Evolutionary conservation across 2,329 filamentous ascomycete genomes (phyloP).

Genomic region (Aspergillus fumigatus): DNA sequence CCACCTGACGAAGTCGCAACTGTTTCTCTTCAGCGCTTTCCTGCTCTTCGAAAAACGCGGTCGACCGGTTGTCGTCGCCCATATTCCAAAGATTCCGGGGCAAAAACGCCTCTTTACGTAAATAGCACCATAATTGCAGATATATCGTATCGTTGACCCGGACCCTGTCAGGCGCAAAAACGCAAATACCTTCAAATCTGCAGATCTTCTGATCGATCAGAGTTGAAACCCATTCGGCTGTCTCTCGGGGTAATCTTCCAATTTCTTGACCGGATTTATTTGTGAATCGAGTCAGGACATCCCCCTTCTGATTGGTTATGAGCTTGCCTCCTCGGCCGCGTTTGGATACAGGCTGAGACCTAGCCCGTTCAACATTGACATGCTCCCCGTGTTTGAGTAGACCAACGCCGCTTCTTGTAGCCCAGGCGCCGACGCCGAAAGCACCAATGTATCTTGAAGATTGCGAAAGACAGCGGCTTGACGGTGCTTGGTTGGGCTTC

Average conservation of each 20-base stretch:
- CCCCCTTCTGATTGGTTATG: conserved; percentile 59
- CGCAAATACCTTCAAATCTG: conserved; percentile 78
- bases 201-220: conserved; percentile 88
- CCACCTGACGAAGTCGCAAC: conserved; percentile 77
- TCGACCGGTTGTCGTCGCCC: conserved; percentile 65
- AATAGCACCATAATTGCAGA: conserved; percentile 73
- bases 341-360: conserved; percentile 58
- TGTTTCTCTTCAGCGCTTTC: conserved; percentile 83
- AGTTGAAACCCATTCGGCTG: conserved; percentile 85
- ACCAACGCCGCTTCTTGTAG: conserved; percentile 73
- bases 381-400: conserved; percentile 74
- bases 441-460: conserved; percentile 75
- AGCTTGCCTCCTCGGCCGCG: conserved; percentile 43
- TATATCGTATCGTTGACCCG: conserved; percentile 94
- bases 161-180: conserved; percentile 80
- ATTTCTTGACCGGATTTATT: conserved; percentile 75
- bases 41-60: conserved; percentile 73
- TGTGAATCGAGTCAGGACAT: conserved; percentile 89
- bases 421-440: conserved; percentile 88
- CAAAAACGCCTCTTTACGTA: conserved; percentile 71
- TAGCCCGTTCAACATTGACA: conserved; percentile 84
- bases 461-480: conserved; percentile 36
- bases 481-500: conserved; percentile 6
- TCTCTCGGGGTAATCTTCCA: conserved; percentile 80
- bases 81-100: conserved; percentile 48